Evolutionary conservation across 2,329 filamentous ascomycete species (phyloP), one percentile per base, ranked within the genome.

Genomic region (Pseudogymnoascus sp.): DNA sequence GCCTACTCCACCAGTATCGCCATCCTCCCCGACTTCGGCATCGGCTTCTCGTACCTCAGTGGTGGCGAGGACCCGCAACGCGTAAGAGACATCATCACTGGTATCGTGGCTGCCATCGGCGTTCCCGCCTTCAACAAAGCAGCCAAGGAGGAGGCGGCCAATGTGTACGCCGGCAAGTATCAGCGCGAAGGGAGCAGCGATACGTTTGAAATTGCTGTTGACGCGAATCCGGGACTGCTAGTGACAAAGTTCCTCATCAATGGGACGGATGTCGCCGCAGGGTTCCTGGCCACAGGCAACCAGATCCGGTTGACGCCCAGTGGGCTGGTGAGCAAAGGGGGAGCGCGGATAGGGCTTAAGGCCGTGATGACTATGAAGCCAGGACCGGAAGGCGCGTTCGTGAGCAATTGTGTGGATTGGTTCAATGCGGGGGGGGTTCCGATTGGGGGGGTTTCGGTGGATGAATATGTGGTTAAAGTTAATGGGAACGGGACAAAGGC

Each of bases 1-100:
- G 63, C 65, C 35, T 78, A 76, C 61, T 70, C 70, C 15, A 69
- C 71, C 1, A 67, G 72, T 7, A 59, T 79, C 0, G 71, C 71
- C 1, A 65, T 79, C 4, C 62, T 78, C 2, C 76, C 75, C 0
- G 75, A 78, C 61, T 76, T 71, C 56, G 70, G 74, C 55, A 67
- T 75, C 12, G 76, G 76, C 0, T 74, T 77, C 60, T 70, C 67
- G 1, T 65, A 76, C 15, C 67, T 77, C 0, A 63, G 71, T 1
- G 76, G 74, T 8, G 74, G 72, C 5, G 39, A 41, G 1, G 41
- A 57, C 19, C 37, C 60, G 2, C 55, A 19, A 3, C 8, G 23
- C 2, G 62, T 59, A 23, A 57, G 65, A 2, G 39, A 60, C 3
- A 5, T 67, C 4, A 58, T 72, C 15, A 62, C 63, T 4, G 69